Conservation (phyloP, 2,329 filamentous ascomycete species). For the Aureobasidium subglaciale region DNA sequence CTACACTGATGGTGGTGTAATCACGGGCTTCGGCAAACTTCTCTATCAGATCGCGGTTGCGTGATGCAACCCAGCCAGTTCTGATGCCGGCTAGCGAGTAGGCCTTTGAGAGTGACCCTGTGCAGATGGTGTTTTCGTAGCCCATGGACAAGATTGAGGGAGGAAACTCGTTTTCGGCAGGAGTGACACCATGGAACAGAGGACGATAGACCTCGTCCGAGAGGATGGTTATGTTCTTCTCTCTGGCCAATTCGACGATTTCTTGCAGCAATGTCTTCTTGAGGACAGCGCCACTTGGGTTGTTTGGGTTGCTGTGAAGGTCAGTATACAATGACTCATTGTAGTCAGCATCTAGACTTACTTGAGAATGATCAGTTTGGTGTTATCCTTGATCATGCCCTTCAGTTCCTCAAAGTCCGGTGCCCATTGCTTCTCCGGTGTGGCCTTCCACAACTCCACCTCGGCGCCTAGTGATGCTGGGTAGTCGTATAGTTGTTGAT, state of each 20-base stretch:
- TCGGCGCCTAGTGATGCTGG: constrained; percentile 68
- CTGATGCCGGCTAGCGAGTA: constrained; percentile 77
- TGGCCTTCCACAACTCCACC: constrained; percentile 68
- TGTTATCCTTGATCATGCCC: constrained; percentile 57
- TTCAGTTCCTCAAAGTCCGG: constrained; percentile 62
- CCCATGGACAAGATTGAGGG: constrained; percentile 65
- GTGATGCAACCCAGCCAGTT: constrained; percentile 73
- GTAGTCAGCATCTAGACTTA: constrained; percentile 17
- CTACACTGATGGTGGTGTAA: constrained; percentile 82
- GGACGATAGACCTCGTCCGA: constrained; percentile 80
- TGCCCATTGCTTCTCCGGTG: constrained; percentile 56
- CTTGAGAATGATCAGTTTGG: constrained; percentile 63
- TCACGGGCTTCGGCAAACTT: constrained; percentile 60
- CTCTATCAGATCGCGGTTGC: constrained; percentile 55
- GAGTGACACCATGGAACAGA: constrained; percentile 63
- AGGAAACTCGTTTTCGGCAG: constrained; percentile 48
- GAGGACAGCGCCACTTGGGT: constrained; percentile 69
- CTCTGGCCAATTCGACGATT: constrained; percentile 57
- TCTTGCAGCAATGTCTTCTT: constrained; percentile 52
- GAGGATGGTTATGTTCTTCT: constrained; percentile 59
- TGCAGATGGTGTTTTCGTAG: constrained; percentile 64
- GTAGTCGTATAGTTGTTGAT: constrained; percentile 75
- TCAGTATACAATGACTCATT: background rate
- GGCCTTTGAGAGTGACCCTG: constrained; percentile 78
- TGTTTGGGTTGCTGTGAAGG: constrained; percentile 63